Evolutionary conservation across 148 eudicot species (phyloP), one percentile per base, ranked within the genome.

Genomic region (Vaccinium macrocarpon): DNA sequence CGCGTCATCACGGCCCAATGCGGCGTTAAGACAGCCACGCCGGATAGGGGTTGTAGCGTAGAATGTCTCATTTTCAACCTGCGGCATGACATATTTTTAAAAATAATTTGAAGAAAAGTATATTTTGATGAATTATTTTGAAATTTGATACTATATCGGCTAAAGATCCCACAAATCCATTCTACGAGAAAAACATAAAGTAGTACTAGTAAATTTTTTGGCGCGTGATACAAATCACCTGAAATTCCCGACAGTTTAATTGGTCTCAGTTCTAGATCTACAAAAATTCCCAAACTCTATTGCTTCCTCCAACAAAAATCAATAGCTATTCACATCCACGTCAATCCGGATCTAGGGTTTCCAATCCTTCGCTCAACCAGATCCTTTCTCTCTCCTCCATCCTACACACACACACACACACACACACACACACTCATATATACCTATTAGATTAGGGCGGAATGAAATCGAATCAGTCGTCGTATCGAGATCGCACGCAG

Each of bases 401-500:
- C 38, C 38, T 35, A 35, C 2, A 35, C 38, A 1, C 38, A 2
- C 38, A 35, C 38, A 35, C 38, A 35, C 2, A 35, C 38, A 2
- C 2, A 50, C 52, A 3, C n/a, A n/a, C 12, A 62, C 27, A n/a
- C n/a, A n/a, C 70, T n/a, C 29, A n/a, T 27, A 35, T 62, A n/a
- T 8, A 64, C 29, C 8, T n/a, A n/a, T 64, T 64, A 11, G 53
- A 19, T 76, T 76, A n/a, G 79, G 79, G 79, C 53, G 14, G 21
- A 18, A 27, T 78, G 61, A 78, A 51, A 32, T 52, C 62, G 61
- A 52, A 8, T 2, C 62, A 78, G 81, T 78, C 93, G 8, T 90
- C 92, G 66, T 88, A 90, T 29, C 84, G 97, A 29, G 97, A 94
- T 88, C 92, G 95, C 23, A 92, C 95, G 2, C 91, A 84, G 3